Conservation (phyloP, 108 stramenopile species). For the Cyclostephanos tholiformis region DNA sequence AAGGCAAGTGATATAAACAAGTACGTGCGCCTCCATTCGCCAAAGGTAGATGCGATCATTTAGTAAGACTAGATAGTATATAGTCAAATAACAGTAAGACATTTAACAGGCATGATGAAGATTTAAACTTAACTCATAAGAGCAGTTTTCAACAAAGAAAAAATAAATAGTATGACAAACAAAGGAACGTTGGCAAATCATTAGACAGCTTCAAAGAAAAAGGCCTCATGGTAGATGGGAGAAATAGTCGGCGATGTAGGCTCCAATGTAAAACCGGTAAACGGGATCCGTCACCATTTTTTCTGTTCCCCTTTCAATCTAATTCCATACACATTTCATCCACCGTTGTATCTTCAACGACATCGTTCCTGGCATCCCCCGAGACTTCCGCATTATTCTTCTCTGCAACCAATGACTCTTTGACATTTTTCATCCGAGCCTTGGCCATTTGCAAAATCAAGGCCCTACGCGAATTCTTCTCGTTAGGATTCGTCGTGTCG, state of each 20-base stretch:
- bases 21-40: conserved; percentile 34
- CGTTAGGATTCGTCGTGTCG: conserved; percentile 51
- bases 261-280: neutral
- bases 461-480: conserved; percentile 69
- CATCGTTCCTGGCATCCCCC: neutral
- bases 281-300: neutral
- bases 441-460: conserved; percentile 91
- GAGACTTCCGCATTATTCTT: conserved; percentile 15
- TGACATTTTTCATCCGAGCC: conserved; percentile 76
- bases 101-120: too few relatives aligned
- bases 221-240: too few relatives aligned
- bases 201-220: too few relatives aligned
- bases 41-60: conserved; percentile 7
- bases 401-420: conserved; percentile 24
- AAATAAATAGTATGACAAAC: too few relatives aligned
- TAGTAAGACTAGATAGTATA: neutral
- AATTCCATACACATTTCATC: conserved; percentile 44
- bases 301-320: conserved; percentile 23
- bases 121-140: neutral
- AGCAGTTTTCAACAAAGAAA: neutral
- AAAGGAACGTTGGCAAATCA: too few relatives aligned
- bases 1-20: conserved; percentile 45
- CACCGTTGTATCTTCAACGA: conserved; percentile 10
- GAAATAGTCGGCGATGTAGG: too few relatives aligned
- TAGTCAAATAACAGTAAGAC: too few relatives aligned